Conservation (phyloP, 495 filamentous ascomycete genomes). For the Xylaria castorea region DNA sequence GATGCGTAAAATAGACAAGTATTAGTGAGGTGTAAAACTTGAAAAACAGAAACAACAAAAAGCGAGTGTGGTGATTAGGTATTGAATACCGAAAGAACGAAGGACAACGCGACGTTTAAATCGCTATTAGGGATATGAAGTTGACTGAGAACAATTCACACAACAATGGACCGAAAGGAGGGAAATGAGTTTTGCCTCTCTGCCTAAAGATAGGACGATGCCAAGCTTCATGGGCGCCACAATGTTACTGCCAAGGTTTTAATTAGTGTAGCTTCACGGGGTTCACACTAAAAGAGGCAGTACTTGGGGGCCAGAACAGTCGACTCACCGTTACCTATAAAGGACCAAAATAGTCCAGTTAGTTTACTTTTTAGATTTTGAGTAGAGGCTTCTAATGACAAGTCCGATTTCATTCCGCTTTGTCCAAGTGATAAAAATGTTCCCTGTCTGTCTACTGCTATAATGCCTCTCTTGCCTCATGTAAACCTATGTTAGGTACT, state of each 20-base stretch:
- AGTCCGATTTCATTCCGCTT: background rate
- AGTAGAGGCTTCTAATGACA: background rate
- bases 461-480: background rate
- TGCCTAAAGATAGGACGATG: constrained; percentile 22
- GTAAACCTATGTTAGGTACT: background rate
- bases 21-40: background rate
- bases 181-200: background rate
- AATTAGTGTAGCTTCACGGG: background rate
- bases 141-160: background rate
- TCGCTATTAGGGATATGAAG: constrained; percentile 13
- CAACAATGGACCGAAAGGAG: background rate
- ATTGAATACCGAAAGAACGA: background rate
- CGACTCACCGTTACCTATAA: background rate
- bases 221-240: background rate
- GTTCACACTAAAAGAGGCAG: background rate
- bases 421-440: background rate
- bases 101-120: constrained; percentile 10
- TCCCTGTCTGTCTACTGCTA: background rate
- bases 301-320: background rate
- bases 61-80: background rate
- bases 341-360: background rate
- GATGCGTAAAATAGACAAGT: background rate
- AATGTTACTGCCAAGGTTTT: background rate
- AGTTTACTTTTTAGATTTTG: background rate
- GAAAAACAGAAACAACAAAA: background rate